A percentile compares a stretch with the other conserved stretches of the same genome.
Conservation (phyloP, 2,329 filamentous ascomycete species). For the Calonectria henricotiae region DNA sequence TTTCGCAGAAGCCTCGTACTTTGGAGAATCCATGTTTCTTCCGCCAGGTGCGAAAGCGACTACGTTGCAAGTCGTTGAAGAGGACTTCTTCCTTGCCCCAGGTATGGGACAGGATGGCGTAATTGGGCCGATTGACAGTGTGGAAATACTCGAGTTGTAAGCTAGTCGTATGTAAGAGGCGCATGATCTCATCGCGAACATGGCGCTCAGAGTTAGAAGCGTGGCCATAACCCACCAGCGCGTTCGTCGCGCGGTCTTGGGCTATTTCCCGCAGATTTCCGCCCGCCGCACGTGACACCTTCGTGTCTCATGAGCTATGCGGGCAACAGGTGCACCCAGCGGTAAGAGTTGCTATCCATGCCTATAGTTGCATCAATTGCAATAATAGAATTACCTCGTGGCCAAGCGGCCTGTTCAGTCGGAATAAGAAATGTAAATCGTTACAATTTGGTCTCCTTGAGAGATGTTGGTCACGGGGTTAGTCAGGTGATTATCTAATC, state of each 20-base stretch:
- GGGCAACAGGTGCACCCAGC: too few relatives aligned
- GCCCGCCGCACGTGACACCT: not conserved
- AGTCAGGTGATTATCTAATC: too few relatives aligned
- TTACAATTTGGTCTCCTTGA: too few relatives aligned
- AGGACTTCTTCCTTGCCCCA: slow-evolving; percentile 55
- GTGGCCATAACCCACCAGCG: not conserved
- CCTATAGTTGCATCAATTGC: too few relatives aligned
- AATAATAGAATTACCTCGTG: too few relatives aligned
- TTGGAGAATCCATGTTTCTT: slow-evolving; percentile 29
- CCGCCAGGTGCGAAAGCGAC: slow-evolving; percentile 20
- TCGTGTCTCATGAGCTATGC: too few relatives aligned
- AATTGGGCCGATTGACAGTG: slow-evolving; percentile 36
- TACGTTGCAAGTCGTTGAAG: slow-evolving; percentile 48
- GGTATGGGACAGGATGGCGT: slow-evolving; percentile 59
- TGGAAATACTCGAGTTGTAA: slow-evolving; percentile 25
- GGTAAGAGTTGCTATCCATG: too few relatives aligned
- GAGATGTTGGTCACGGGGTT: too few relatives aligned
- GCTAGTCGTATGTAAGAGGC: slow-evolving; percentile 30
- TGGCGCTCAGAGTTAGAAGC: not conserved
- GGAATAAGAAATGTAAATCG: too few relatives aligned
- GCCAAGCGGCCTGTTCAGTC: too few relatives aligned
- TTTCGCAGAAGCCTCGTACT: slow-evolving; percentile 24
- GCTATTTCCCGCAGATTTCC: not conserved
- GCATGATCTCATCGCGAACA: slow-evolving; percentile 23
- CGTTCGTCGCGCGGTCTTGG: not conserved